phyloP scores from a whole-genome alignment of 306 rosid species.

The Pyrus pyrifolia region DNA sequence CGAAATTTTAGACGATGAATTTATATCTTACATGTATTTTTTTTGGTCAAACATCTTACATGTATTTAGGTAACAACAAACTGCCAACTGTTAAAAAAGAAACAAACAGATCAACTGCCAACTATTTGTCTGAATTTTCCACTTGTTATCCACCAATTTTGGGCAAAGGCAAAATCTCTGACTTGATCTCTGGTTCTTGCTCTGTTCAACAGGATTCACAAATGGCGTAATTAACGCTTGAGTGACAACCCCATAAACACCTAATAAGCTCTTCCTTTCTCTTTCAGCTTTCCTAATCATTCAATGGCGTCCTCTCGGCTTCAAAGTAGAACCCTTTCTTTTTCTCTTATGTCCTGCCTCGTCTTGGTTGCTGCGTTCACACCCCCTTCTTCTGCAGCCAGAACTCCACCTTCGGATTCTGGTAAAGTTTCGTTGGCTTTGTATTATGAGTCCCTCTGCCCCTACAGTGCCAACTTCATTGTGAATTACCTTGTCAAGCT shows the following conservation, averaged over 20 bases:
- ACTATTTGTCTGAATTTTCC: not conserved
- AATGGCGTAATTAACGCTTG: conserved; percentile 9
- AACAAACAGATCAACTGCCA: not conserved
- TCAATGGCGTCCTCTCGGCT: conserved; percentile 33
- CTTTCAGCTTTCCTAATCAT: not conserved
- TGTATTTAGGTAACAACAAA: not conserved
- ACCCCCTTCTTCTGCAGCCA: conserved; percentile 19
- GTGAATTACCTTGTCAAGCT: conserved; percentile 51
- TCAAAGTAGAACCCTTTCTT: not conserved
- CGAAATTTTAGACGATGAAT: not conserved
- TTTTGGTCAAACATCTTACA: too few relatives aligned
- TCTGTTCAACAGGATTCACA: conserved; percentile 4
- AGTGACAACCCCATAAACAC: not conserved
- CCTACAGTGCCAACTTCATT: conserved; percentile 62
- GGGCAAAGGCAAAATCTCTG: conserved; percentile 6
- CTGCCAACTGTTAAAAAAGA: not conserved
- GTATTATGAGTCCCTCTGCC: conserved; percentile 84
- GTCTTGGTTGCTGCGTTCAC: conserved; percentile 21
- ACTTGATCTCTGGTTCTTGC: conserved; percentile 1
- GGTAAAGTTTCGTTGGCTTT: conserved; percentile 58
- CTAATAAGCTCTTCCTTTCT: not conserved
- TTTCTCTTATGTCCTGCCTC: conserved; percentile 13
- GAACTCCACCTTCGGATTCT: conserved; percentile 23
- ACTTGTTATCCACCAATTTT: not conserved
- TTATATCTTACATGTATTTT: not conserved